These are phyloP conservation scores for Chytridium lagenaria DNA, from an alignment of 371 early-diverging fungal genomes.

Conservation along the genomic window DNA sequence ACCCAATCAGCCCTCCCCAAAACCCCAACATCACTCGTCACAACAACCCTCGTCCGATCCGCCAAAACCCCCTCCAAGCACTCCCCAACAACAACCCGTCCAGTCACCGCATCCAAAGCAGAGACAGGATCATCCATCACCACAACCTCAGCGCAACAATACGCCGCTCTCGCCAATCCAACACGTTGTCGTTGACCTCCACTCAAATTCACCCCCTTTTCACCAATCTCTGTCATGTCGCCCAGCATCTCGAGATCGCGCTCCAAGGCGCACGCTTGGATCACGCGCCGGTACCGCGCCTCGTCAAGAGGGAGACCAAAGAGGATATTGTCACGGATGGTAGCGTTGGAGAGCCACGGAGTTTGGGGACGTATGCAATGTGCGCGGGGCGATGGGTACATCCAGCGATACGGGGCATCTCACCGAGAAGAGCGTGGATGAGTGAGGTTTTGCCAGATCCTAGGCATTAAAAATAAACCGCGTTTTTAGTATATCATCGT, in stretches of 20 bases:
- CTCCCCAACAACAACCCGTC: slow-evolving; percentile 68
- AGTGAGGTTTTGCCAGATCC: slow-evolving; percentile 73
- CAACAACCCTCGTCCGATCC: slow-evolving; percentile 37
- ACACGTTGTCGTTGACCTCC: slow-evolving; percentile 59
- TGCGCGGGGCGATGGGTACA: not conserved
- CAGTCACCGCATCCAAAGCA: slow-evolving; percentile 89
- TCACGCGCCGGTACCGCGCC: slow-evolving; percentile 37
- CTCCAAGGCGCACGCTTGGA: slow-evolving; percentile 38
- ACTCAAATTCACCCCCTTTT: slow-evolving; percentile 37
- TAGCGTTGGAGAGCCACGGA: slow-evolving; percentile 48
- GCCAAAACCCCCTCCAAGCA: slow-evolving; percentile 22
- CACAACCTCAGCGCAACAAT: slow-evolving; percentile 28
- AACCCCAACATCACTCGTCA: too few species aligned
- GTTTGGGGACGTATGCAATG: slow-evolving; percentile 50
- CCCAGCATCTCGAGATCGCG: slow-evolving; percentile 46
- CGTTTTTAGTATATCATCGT: too few species aligned
- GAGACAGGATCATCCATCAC: slow-evolving; percentile 40
- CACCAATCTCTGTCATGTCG: slow-evolving; percentile 51
- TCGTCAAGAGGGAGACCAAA: slow-evolving; percentile 50
- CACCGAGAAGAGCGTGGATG: slow-evolving; percentile 39
- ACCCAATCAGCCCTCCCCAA: too few species aligned
- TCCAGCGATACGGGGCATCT: slow-evolving; percentile 37
- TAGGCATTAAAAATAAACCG: too few species aligned
- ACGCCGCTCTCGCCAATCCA: slow-evolving; percentile 56
- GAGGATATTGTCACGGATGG: slow-evolving; percentile 52